Percentiles rank a stretch among this genome's conserved stretches.
Conservation (phyloP, 2,329 filamentous ascomycete genomes). For the Diaporthe destruens region DNA sequence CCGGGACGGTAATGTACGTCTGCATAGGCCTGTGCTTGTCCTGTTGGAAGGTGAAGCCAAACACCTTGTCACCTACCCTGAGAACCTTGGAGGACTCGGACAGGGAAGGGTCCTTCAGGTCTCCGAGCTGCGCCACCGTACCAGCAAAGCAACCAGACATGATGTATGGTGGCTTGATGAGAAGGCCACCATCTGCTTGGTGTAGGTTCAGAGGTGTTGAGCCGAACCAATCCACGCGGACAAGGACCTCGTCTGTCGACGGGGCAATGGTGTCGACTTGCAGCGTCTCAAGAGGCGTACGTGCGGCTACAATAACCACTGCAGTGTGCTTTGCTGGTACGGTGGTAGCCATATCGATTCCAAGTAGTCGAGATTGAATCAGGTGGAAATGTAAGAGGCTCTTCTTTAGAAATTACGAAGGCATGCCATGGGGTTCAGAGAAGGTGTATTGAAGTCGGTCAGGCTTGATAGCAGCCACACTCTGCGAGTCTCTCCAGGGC, state of each 20-base stretch:
- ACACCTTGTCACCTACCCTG: conserved; percentile 66
- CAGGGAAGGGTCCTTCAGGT: conserved; percentile 41
- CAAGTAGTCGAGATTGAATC: background rate
- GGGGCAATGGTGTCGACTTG: conserved; percentile 51
- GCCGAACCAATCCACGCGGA: conserved; percentile 69
- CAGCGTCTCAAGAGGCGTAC: conserved; percentile 46
- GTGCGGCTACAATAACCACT: conserved; percentile 45
- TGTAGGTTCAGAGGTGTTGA: conserved; percentile 73
- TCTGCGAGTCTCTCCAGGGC: background rate
- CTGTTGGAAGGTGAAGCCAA: conserved; percentile 64
- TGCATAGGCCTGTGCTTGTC: conserved; percentile 66
- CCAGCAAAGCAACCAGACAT: conserved; percentile 66
- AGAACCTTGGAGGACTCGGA: conserved; percentile 52
- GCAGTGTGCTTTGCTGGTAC: conserved; percentile 47
- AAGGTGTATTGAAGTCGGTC: background rate
- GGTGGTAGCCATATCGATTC: conserved; percentile 39
- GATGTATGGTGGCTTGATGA: conserved; percentile 63
- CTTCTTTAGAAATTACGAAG: background rate
- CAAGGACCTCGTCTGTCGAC: conserved; percentile 60
- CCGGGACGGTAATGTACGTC: conserved; percentile 65
- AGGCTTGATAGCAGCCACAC: background rate
- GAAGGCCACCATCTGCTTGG: conserved; percentile 69
- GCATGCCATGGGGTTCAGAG: background rate
- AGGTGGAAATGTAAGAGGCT: background rate
- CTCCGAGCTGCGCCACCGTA: conserved; percentile 63